Conservation (phyloP, 2,329 filamentous ascomycete genomes). For the Epicoccum nigrum region DNA sequence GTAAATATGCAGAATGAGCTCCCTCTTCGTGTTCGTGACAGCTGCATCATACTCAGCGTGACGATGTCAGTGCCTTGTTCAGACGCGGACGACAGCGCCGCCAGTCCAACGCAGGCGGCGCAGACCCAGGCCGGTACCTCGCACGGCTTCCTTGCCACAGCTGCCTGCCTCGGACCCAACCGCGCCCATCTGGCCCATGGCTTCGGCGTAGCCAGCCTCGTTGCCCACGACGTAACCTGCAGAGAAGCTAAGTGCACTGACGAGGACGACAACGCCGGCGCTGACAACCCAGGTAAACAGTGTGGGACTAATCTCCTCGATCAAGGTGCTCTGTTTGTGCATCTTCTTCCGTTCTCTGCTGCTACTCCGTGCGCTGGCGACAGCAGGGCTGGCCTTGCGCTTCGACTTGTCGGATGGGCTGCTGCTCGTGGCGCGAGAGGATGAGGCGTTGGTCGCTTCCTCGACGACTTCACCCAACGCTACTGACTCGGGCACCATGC, state of each 20-base stretch:
- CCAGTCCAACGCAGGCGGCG: slow-evolving; percentile 42
- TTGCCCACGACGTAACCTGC: slow-evolving; percentile 68
- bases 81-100: slow-evolving; percentile 25
- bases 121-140: slow-evolving; percentile 38
- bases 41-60: background rate
- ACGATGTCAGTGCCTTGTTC: background rate
- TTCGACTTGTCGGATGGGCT: slow-evolving; percentile 50
- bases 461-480: slow-evolving; percentile 54
- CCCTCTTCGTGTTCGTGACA: slow-evolving; percentile 3
- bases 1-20: background rate
- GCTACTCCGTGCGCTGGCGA: slow-evolving; percentile 44
- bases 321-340: slow-evolving; percentile 41
- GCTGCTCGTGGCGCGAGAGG: slow-evolving; percentile 36
- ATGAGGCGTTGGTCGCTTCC: slow-evolving; percentile 35
- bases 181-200: slow-evolving; percentile 39
- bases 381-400: slow-evolving; percentile 50
- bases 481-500: slow-evolving; percentile 66
- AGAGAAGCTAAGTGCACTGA: slow-evolving; percentile 68
- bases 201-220: slow-evolving; percentile 63
- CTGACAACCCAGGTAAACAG: slow-evolving; percentile 70
- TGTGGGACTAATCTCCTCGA: slow-evolving; percentile 61
- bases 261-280: slow-evolving; percentile 67
- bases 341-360: slow-evolving; percentile 57
- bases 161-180: slow-evolving; percentile 39
- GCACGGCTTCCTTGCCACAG: slow-evolving; percentile 44